Evolutionary conservation across 1,284 basidiomycete genomes (phyloP).

Genomic region (Ustilago tritici): DNA sequence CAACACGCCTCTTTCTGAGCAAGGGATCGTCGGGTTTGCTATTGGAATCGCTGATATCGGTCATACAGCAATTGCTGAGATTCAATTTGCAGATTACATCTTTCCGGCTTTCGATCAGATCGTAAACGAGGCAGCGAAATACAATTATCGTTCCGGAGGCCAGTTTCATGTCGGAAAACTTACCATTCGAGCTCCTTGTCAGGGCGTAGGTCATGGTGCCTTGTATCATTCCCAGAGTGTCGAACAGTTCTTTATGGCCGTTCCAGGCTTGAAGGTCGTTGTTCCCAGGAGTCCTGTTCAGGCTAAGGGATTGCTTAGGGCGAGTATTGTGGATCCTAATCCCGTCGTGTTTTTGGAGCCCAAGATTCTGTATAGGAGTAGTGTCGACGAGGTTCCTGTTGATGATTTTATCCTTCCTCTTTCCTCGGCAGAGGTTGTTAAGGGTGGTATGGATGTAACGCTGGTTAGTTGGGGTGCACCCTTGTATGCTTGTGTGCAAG

Average conservation of each 20-base stretch:
- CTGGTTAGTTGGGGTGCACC: slow-evolving; percentile 92
- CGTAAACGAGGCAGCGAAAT: slow-evolving; percentile 95
- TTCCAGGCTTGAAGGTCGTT: slow-evolving; percentile 89
- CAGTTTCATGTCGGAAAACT: slow-evolving; percentile 84
- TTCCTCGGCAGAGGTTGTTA: slow-evolving; percentile 80
- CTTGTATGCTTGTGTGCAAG: slow-evolving; percentile 87
- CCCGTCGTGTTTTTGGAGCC: slow-evolving; percentile 96
- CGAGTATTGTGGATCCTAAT: slow-evolving; percentile 88
- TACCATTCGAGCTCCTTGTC: slow-evolving; percentile 79
- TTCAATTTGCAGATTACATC: slow-evolving; percentile 74
- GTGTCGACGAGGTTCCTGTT: slow-evolving; percentile 91
- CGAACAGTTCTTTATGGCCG: slow-evolving; percentile 88
- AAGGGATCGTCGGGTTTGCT: slow-evolving; percentile 94
- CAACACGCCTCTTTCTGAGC: slow-evolving; percentile 63
- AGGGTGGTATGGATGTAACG: slow-evolving; percentile 83
- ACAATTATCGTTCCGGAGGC: slow-evolving; percentile 88
- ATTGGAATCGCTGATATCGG: slow-evolving; percentile 93
- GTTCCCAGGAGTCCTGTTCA: slow-evolving; percentile 93
- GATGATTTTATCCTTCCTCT: slow-evolving; percentile 88
- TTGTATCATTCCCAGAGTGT: slow-evolving; percentile 94
- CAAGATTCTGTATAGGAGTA: slow-evolving; percentile 86
- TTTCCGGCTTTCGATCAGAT: slow-evolving; percentile 74
- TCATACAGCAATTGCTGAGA: slow-evolving; percentile 92
- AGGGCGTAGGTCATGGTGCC: slow-evolving; percentile 73
- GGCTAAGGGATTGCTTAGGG: slow-evolving; percentile 88